phyloP scores from a whole-genome alignment of 2,329 filamentous ascomycete genomes.

The Ilyonectria mors-panacis region DNA sequence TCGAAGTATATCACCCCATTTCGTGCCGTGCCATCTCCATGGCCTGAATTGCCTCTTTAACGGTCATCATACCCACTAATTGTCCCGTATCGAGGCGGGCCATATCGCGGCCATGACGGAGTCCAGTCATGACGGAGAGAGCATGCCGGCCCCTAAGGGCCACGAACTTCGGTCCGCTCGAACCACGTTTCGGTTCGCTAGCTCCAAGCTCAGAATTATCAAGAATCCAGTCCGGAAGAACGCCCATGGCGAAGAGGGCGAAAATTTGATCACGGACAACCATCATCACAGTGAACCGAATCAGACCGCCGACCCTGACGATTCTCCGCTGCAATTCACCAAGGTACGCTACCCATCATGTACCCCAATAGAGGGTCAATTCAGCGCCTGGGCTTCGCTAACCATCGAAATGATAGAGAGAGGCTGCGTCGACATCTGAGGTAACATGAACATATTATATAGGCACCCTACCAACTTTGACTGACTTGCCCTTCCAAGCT shows the following conservation, averaged over 20 bases:
- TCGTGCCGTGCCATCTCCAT: neutral
- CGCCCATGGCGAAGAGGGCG: constrained; percentile 8
- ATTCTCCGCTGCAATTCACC: constrained; percentile 20
- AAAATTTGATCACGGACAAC: neutral
- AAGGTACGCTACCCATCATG: constrained; percentile 3
- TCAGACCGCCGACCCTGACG: neutral
- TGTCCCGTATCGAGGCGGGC: neutral
- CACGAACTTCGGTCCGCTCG: constrained; percentile 18
- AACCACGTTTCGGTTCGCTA: constrained; percentile 22
- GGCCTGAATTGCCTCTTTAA: neutral
- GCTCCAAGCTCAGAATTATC: constrained; percentile 12
- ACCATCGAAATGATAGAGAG: constrained; percentile 10
- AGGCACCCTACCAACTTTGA: neutral
- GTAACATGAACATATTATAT: neutral
- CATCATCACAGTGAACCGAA: neutral
- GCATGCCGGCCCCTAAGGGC: neutral
- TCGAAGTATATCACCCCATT: neutral
- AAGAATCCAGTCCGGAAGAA: constrained; percentile 11
- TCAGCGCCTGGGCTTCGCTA: neutral
- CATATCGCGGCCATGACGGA: neutral
- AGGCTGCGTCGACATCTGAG: constrained; percentile 22
- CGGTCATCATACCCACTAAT: neutral
- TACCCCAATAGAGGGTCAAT: too few species aligned
- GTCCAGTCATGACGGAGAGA: neutral
- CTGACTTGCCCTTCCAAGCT: neutral